A percentile compares a stretch with the other conserved stretches of the same genome.
Conservation (phyloP, 2,329 filamentous ascomycete genomes). For the Pseudocercospora crystallina region DNA sequence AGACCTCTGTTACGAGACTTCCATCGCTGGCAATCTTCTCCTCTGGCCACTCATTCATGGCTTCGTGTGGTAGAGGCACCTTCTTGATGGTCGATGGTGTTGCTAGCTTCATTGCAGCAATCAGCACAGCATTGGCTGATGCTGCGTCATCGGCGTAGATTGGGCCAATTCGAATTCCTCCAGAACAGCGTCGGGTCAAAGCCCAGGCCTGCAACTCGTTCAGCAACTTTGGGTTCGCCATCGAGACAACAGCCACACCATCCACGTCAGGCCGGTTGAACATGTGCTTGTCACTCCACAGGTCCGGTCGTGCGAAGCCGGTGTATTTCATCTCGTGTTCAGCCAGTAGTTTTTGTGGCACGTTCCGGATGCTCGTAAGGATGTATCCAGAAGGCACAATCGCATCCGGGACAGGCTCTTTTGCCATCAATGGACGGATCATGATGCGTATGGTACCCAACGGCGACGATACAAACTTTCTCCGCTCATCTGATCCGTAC, state of each 20-base stretch:
- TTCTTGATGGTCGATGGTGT: conserved; percentile 15
- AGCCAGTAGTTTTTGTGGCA: conserved; percentile 27
- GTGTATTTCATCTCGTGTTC: conserved; percentile 33
- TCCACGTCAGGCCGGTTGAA: conserved; percentile 31
- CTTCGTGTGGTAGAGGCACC: conserved; percentile 12
- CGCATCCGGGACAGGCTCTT: not conserved
- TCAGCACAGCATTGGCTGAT: conserved; percentile 30
- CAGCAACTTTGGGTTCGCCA: conserved; percentile 5
- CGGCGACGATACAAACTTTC: conserved; percentile 33
- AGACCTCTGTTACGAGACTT: conserved; percentile 37
- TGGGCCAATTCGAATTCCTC: conserved; percentile 38
- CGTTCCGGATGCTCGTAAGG: conserved; percentile 27
- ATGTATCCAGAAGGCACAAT: not conserved
- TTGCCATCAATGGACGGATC: conserved; percentile 22
- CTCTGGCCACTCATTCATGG: conserved; percentile 9
- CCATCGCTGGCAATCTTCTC: conserved; percentile 20
- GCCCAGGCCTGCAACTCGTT: conserved; percentile 32
- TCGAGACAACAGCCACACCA: conserved; percentile 29
- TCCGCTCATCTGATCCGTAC: conserved; percentile 26
- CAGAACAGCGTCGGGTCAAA: conserved; percentile 33
- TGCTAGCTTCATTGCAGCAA: conserved; percentile 28
- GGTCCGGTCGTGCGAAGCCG: conserved; percentile 32
- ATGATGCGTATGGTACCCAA: conserved; percentile 33
- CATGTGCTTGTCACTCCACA: conserved; percentile 36
- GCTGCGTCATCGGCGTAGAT: conserved; percentile 34